Evolutionary conservation across 257 asterid genomes (phyloP).

Genomic region (Cinchona pubescens): DNA sequence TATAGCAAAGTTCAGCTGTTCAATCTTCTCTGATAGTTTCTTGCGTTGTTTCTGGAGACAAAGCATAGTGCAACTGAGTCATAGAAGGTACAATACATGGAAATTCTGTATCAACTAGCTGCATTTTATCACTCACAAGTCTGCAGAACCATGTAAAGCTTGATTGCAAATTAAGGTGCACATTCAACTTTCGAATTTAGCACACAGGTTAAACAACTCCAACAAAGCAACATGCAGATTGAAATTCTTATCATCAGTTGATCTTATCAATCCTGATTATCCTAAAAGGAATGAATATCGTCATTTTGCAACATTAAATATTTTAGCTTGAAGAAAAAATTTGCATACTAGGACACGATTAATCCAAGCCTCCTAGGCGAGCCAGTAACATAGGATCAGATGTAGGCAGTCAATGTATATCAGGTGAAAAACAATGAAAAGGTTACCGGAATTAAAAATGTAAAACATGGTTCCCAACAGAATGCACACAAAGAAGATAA

Average conservation of each 20-base stretch:
- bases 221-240: neutral
- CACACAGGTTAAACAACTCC: neutral
- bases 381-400: neutral
- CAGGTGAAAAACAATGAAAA: neutral
- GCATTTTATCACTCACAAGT: neutral
- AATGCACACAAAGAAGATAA: neutral
- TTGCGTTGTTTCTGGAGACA: slow-evolving; percentile 65
- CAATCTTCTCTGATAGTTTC: slow-evolving; percentile 80
- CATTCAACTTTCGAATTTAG: neutral
- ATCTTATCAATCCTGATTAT: neutral
- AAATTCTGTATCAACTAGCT: neutral
- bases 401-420: neutral
- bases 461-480: neutral
- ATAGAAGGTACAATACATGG: neutral
- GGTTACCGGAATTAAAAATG: neutral
- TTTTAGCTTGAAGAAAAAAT: neutral
- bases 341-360: neutral
- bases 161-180: neutral
- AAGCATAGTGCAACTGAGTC: slow-evolving; percentile 4
- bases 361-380: neutral
- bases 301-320: neutral
- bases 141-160: neutral
- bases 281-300: neutral
- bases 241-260: neutral
- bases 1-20: slow-evolving; percentile 74